Evolutionary conservation across 768 basidiomycete species (phyloP).

Genomic region (Hemileccinum impolitum): DNA sequence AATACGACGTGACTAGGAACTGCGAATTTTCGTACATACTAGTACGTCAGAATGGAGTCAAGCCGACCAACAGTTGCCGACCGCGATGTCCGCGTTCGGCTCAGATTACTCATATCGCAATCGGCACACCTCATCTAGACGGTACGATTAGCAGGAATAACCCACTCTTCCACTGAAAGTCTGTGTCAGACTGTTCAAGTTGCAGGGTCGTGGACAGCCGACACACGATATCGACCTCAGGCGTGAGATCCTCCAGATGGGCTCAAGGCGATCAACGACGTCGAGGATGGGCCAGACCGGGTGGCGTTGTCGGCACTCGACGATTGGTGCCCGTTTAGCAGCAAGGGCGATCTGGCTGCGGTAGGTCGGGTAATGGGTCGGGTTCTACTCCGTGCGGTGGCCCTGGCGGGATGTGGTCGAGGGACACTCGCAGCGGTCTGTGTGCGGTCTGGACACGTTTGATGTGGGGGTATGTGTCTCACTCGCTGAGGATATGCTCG

Average conservation of each 20-base stretch:
- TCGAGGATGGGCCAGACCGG: not conserved
- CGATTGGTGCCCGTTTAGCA: constrained; percentile 75
- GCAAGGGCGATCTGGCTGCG: constrained; percentile 78
- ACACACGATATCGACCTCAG: constrained; percentile 85
- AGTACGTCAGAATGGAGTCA: too few species aligned
- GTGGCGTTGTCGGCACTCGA: constrained; percentile 79
- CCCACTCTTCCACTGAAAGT: too few species aligned
- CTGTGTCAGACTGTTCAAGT: too few species aligned
- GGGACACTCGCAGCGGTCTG: constrained; percentile 43
- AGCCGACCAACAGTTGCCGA: too few species aligned
- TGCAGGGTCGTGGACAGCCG: constrained; percentile 84
- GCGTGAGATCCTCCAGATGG: constrained; percentile 42
- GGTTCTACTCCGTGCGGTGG: constrained; percentile 75
- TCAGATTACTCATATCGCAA: too few species aligned
- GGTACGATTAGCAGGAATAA: too few species aligned
- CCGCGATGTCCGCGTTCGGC: too few species aligned
- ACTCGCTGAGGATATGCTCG: constrained; percentile 53
- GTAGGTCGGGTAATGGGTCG: constrained; percentile 82
- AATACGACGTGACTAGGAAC: too few species aligned
- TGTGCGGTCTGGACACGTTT: constrained; percentile 26
- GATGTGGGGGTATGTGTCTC: constrained; percentile 36
- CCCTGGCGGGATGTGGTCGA: constrained; percentile 48
- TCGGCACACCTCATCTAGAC: too few species aligned
- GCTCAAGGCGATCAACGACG: constrained; percentile 43
- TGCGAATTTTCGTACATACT: too few species aligned